Conservation (phyloP, 495 filamentous ascomycete genomes). For the Xylaria intraflava region DNA sequence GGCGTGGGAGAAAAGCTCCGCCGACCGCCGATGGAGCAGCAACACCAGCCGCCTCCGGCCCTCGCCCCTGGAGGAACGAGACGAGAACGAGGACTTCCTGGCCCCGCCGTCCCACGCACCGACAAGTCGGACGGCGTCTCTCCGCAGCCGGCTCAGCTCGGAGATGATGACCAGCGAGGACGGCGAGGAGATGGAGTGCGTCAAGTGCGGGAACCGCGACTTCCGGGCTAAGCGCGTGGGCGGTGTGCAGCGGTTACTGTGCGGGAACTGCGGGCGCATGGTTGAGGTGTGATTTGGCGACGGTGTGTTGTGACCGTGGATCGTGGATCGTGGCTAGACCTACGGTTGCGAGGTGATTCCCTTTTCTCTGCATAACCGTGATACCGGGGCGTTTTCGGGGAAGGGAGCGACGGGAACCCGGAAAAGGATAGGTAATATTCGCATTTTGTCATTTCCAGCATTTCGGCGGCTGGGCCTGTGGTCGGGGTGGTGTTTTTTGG, state of each 20-base stretch:
- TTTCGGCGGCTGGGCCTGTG: too few species aligned
- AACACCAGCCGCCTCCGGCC: constrained; percentile 7
- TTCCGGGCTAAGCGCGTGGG: constrained; percentile 30
- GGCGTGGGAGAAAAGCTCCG: not conserved
- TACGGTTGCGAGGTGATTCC: too few species aligned
- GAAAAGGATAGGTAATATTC: too few species aligned
- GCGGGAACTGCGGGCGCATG: constrained; percentile 22
- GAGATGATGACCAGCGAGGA: constrained; percentile 28
- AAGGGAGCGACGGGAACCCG: too few species aligned
- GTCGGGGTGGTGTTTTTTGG: too few species aligned
- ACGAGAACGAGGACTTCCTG: constrained; percentile 8
- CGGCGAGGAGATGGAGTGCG: constrained; percentile 29
- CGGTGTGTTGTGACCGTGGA: too few species aligned
- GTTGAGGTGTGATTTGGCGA: constrained; percentile 10
- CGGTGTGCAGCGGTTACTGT: constrained; percentile 24
- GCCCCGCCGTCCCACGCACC: constrained; percentile 2
- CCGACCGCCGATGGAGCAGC: constrained; percentile 19
- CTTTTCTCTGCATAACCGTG: too few species aligned
- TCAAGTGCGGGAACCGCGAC: constrained; percentile 27
- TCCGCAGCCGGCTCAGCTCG: constrained; percentile 26
- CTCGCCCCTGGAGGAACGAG: constrained; percentile 11
- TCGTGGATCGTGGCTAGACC: too few species aligned
- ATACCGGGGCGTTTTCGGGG: too few species aligned
- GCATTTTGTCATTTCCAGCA: too few species aligned
- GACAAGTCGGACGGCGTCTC: constrained; percentile 17